Evolutionary conservation across 1,139 yeast species (phyloP).

Genomic region (Nakaseomyces kungkrabaensis): DNA sequence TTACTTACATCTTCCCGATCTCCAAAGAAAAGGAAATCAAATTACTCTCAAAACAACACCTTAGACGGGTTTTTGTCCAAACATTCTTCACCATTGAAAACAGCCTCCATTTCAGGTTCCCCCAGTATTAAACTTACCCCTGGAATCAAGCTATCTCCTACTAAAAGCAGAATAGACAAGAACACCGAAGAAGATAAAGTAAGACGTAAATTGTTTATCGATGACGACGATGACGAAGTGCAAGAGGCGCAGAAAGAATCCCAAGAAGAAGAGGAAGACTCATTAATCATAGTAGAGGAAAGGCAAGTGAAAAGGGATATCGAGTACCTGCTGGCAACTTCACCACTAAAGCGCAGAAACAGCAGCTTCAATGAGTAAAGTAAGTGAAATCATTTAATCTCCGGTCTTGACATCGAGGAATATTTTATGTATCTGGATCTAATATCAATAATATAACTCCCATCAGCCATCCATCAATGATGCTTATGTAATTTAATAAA

Average conservation of each 20-base stretch:
- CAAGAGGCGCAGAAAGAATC: background rate
- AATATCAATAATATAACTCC: no score
- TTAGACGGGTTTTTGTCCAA: slow-evolving; percentile 18
- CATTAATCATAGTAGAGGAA: slow-evolving; percentile 18
- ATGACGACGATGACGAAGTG: slow-evolving; percentile 1
- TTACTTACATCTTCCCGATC: background rate
- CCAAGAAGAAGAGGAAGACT: slow-evolving; percentile 12
- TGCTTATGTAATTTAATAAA: no score
- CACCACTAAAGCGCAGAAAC: background rate
- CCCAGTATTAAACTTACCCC: background rate
- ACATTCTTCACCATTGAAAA: slow-evolving; percentile 15
- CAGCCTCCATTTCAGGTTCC: background rate
- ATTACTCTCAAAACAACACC: slow-evolving; percentile 17
- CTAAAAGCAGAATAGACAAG: background rate
- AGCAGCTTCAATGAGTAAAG: background rate
- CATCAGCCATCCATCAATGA: no score
- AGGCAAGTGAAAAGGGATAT: background rate
- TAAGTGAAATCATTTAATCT: no score
- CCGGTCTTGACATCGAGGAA: no score
- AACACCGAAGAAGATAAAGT: background rate
- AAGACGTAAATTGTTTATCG: slow-evolving; percentile 14
- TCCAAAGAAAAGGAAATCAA: slow-evolving; percentile 5
- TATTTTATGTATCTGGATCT: no score
- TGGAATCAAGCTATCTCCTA: background rate
- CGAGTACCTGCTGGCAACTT: background rate